phyloP scores from a whole-genome alignment of 2,329 filamentous ascomycete genomes.

The Alternaria gaisen region DNA sequence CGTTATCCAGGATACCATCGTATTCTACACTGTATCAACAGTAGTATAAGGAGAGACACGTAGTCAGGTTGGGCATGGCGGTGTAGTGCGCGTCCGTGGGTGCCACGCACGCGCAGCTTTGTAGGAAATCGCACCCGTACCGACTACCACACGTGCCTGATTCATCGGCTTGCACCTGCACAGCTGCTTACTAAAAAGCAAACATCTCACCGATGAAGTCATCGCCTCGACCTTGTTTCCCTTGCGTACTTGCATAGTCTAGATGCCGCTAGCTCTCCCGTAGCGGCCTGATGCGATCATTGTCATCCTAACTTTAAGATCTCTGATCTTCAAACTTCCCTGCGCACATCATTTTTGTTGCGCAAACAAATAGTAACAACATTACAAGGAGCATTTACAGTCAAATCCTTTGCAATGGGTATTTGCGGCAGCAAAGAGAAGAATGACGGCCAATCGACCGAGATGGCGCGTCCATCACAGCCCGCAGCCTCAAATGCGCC shows the following conservation, averaged over 20 bases:
- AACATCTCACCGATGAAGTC: slow-evolving; percentile 7
- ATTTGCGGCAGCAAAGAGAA: slow-evolving; percentile 23
- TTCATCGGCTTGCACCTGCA: neutral
- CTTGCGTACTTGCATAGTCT: neutral
- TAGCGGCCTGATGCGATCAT: slow-evolving; percentile 7
- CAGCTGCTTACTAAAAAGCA: neutral
- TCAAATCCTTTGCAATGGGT: slow-evolving; percentile 14
- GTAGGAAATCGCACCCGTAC: neutral
- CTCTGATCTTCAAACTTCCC: neutral
- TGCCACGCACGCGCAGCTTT: neutral
- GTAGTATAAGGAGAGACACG: neutral
- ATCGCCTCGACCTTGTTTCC: slow-evolving; percentile 6
- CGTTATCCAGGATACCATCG: slow-evolving; percentile 24
- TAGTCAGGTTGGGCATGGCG: neutral
- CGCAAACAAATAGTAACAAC: neutral
- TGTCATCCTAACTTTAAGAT: slow-evolving; percentile 5
- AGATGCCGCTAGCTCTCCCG: slow-evolving; percentile 6
- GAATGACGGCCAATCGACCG: slow-evolving; percentile 9
- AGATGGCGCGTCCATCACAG: slow-evolving; percentile 19
- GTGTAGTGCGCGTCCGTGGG: neutral
- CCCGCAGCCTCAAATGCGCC: neutral
- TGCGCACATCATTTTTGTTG: neutral
- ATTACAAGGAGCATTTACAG: neutral
- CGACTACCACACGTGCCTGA: neutral
- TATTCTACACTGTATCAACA: slow-evolving; percentile 14